Conservation (phyloP, 2,329 filamentous ascomycete genomes). For the Talaromyces amestolkiae region DNA sequence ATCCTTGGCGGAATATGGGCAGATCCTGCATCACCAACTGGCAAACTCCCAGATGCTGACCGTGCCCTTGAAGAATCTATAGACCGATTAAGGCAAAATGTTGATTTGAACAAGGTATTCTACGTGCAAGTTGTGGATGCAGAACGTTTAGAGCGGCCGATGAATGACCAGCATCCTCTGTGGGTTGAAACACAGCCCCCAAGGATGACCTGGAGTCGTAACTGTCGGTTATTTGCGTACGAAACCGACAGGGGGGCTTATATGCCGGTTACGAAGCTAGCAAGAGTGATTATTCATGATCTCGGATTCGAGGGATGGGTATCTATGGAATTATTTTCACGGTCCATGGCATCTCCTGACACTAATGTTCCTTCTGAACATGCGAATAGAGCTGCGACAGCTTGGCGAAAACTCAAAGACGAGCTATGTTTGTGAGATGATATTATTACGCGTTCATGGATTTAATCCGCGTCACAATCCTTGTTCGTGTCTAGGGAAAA, state of each 20-base stretch:
- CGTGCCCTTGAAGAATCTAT: no score
- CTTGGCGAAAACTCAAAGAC: background rate
- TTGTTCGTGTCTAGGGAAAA: no score
- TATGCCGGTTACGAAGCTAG: conserved; percentile 62
- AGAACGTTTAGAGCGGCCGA: conserved; percentile 58
- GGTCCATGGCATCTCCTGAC: conserved; percentile 50
- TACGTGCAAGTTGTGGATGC: conserved; percentile 74
- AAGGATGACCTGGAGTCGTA: conserved; percentile 74
- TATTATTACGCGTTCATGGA: no score
- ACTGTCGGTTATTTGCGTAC: conserved; percentile 67
- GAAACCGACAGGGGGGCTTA: conserved; percentile 61
- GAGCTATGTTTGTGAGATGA: no score
- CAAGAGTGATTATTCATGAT: conserved; percentile 59
- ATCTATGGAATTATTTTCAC: conserved; percentile 67
- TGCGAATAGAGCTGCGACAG: background rate
- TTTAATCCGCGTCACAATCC: no score
- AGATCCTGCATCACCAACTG: no score
- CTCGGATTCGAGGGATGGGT: conserved; percentile 67
- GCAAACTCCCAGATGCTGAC: no score
- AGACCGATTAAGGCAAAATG: conserved; percentile 44
- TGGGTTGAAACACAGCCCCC: conserved; percentile 56
- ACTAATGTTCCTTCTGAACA: background rate
- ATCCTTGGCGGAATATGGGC: no score
- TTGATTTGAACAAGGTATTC: conserved; percentile 65
- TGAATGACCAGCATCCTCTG: conserved; percentile 59